Percentiles rank a stretch among this genome's conserved stretches.
Conservation (phyloP, 2,329 filamentous ascomycete species). For the Talaromyces islandicus region DNA sequence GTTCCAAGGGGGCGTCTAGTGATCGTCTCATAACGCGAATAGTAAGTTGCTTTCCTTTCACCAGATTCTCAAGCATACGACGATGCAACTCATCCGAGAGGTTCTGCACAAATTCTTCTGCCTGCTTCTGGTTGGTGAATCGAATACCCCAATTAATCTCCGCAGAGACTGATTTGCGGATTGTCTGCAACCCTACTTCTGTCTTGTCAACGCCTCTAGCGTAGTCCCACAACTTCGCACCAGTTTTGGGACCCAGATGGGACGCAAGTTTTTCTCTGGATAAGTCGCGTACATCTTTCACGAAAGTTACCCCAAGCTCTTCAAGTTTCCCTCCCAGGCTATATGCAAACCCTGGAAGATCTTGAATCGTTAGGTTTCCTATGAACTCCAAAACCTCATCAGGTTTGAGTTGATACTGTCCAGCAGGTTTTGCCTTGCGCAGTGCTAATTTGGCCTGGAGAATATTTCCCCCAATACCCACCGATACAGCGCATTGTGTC, state of each 20-base stretch:
- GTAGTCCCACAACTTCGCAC: constrained; percentile 85
- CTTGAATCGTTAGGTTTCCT: constrained; percentile 68
- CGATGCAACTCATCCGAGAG: constrained; percentile 79
- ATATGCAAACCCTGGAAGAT: constrained; percentile 85
- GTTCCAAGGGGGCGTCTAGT: constrained; percentile 80
- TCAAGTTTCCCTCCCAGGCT: constrained; percentile 84
- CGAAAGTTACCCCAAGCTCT: constrained; percentile 72
- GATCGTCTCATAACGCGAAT: constrained; percentile 92
- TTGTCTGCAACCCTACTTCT: constrained; percentile 78
- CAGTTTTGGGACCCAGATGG: constrained; percentile 82
- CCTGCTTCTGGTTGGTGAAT: constrained; percentile 86
- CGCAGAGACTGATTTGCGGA: constrained; percentile 90
- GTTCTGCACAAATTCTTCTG: constrained; percentile 82
- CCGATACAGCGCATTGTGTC: constrained; percentile 82
- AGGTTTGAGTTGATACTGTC: constrained; percentile 81
- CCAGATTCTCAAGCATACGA: constrained; percentile 71
- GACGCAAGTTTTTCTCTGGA: constrained; percentile 70
- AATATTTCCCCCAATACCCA: constrained; percentile 89
- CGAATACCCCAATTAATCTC: constrained; percentile 98
- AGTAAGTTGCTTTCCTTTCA: constrained; percentile 82
- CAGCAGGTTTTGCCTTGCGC: constrained; percentile 87
- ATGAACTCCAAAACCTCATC: constrained; percentile 73
- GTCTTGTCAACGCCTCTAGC: constrained; percentile 77
- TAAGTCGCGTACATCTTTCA: constrained; percentile 74
- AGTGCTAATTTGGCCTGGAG: constrained; percentile 86